These are phyloP conservation scores for Thozetella sp. DNA, from an alignment of 495 filamentous ascomycete genomes.

Conservation along the genomic window DNA sequence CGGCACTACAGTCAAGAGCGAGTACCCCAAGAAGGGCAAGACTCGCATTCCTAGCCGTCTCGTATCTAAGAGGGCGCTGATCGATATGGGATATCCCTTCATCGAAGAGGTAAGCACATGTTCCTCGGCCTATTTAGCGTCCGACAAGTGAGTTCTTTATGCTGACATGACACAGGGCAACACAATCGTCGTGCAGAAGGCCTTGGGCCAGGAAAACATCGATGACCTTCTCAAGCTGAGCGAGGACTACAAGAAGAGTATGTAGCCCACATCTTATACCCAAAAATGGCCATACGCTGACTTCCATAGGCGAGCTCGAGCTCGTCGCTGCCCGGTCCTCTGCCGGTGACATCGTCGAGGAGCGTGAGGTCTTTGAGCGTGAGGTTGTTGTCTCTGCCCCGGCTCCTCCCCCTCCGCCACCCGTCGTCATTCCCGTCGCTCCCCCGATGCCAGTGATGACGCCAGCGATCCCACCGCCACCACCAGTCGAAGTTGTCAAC, in stretches of 20 bases:
- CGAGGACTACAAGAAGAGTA: constrained; percentile 65
- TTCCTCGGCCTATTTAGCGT: neutral
- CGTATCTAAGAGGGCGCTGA: constrained; percentile 74
- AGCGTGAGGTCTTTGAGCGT: constrained; percentile 23
- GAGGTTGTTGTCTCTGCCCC: constrained; percentile 28
- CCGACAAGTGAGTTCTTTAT: no score
- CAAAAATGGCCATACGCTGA: constrained; percentile 10
- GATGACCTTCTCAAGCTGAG: constrained; percentile 84
- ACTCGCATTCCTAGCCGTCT: constrained; percentile 80
- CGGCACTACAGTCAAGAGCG: constrained; percentile 50
- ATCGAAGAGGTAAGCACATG: constrained; percentile 70
- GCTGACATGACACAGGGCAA: constrained; percentile 61
- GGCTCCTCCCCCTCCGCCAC: constrained; percentile 24
- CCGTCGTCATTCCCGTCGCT: constrained; percentile 17
- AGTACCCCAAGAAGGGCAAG: constrained; percentile 82
- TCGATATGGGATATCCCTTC: constrained; percentile 84
- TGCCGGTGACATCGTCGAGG: constrained; percentile 35
- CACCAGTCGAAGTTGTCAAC: constrained; percentile 40
- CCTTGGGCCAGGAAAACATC: constrained; percentile 85
- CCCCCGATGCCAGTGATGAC: constrained; percentile 33
- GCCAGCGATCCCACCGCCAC: constrained; percentile 39
- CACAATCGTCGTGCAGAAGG: constrained; percentile 75
- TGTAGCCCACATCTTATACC: constrained; percentile 4
- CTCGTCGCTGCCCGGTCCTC: constrained; percentile 33
- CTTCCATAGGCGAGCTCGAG: constrained; percentile 34